Percentiles rank a stretch among this genome's conserved stretches.
Evolutionary conservation across 1,284 basidiomycete genomes (phyloP).

Genomic region (Malassezia pachydermatis): DNA sequence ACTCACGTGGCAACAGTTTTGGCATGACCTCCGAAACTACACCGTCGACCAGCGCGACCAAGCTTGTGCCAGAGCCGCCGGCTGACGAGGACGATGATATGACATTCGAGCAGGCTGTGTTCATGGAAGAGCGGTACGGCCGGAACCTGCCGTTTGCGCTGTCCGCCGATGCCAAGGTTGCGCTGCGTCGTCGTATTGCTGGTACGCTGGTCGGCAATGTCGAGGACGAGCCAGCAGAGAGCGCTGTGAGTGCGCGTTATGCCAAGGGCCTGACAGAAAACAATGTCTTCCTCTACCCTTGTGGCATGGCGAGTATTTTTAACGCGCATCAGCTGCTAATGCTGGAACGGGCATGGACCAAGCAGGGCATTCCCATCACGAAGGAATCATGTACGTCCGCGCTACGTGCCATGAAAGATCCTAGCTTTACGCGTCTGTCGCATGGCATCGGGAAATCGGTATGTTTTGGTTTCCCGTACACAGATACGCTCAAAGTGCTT

Average conservation of each 20-base stretch:
- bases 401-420: conserved; percentile 9
- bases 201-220: conserved; percentile 57
- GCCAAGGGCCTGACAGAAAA: conserved; percentile 53
- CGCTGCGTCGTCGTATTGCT: conserved; percentile 75
- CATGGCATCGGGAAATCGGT: conserved; percentile 28
- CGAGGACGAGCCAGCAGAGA: conserved; percentile 50
- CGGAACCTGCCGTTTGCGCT: conserved; percentile 72
- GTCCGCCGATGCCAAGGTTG: conserved; percentile 69
- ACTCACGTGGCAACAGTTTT: conserved; percentile 8
- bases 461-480: conserved; percentile 74
- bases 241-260: conserved; percentile 41
- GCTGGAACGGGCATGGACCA: conserved; percentile 18
- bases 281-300: conserved; percentile 77
- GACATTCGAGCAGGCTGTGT: conserved; percentile 52
- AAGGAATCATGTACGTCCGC: background rate
- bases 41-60: background rate
- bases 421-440: conserved; percentile 9
- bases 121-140: conserved; percentile 87
- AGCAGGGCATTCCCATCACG: background rate
- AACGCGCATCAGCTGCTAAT: conserved; percentile 61
- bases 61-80: background rate
- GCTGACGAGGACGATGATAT: conserved; percentile 48
- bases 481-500: conserved; percentile 90
- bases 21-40: background rate
- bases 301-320: conserved; percentile 90